Base-by-base conservation (phyloP, 192 early-diverging fungal species). In the Kappamyces sp. region DNA sequence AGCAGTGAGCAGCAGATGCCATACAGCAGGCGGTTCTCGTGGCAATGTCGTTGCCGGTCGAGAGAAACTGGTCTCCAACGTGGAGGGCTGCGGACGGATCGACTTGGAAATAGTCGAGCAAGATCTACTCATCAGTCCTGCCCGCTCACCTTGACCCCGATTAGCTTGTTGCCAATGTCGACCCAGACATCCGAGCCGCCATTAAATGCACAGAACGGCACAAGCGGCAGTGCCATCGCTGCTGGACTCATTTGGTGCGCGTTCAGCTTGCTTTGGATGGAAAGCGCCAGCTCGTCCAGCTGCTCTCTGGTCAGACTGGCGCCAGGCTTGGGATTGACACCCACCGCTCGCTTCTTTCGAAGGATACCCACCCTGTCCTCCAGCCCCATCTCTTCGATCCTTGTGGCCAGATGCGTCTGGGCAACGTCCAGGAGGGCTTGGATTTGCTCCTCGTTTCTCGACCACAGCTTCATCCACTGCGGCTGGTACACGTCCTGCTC, bases 161-260 rank as follows among this genome's bases (percentile, higher is more conserved):
- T 91, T 8, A 93, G 73, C 70, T 95, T 95, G 77, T 92, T 95
- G 34, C 92, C 92, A 61, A 95, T 88, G 52, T 95, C 92, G 5
- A 95, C 86, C 88, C 89, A 95, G 55, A 88, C 87, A 66, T 95
- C 92, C 59, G 62, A 79, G 31, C 92, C 92, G 54, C 92, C 92
- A 69, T 93, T 93, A 54, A 95, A 95, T 13, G 90, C 90, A 63
- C 92, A 95, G 73, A 91, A 95, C 1, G 92, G 92, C 6, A 95
- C 76, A 0, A 80, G 70, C 31, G 8, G 9, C 13, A 12, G 51
- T 52, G 51, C 51, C 8, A 43, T 57, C 23, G 55, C 47, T 8
- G 36, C 33, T 57, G 55, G 55, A 1, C 15, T 35, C 5, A 23
- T 46, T 58, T 33, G 32, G 53, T 35, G 41, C 34, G 33, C 32